Evolutionary conservation across 352 stramenopile species (phyloP), one percentile per base, ranked within the genome.

Genomic region (Thalassiosira livingstoniorum): DNA sequence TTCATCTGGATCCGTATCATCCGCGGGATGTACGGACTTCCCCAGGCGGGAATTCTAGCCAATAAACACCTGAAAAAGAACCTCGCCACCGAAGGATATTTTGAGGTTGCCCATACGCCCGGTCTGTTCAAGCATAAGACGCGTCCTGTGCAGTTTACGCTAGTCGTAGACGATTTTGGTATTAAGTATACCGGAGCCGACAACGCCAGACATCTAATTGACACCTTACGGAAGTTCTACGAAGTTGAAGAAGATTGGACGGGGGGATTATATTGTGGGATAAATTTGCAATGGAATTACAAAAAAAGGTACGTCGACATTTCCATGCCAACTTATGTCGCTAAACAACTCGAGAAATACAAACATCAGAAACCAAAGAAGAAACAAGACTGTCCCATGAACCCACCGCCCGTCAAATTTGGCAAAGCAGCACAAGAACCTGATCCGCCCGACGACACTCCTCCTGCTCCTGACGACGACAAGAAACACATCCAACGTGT

Each of bases 91-190:
- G 23, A 66, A 35, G 71, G 72, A 3, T 85, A 81, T 42, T 23
- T 47, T 53, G 53, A 45, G 60, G 18, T 43, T 0, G 10, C 23
- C 42, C 43, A 72, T 39, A 87, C 79, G 1, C 74, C 74, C 21
- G 83, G 80, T 29, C 67, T 90, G 2, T 90, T 62, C 63, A 62
- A 39, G 10, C 74, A 90, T 47, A 63, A 35, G 0, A 74, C 21
- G 0, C 32, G 65, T 15, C 35, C 29, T 0, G 64, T 84, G 5
- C 27, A 1, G 11, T 89, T 89, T 51, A 73, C 69, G 1, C 57
- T 89, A 0, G 78, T 83, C 5, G 83, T 87, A 4, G 75, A 89
- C 43, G 76, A 89, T 58, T 90, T 90, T 68, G 74, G 63, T 0
- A 35, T 90, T 7, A 76, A 83, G 77, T 87, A 87, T 62, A 42